Evolutionary conservation across 116 monocot species (phyloP).

Genomic region (Trichopus zeylanicus): DNA sequence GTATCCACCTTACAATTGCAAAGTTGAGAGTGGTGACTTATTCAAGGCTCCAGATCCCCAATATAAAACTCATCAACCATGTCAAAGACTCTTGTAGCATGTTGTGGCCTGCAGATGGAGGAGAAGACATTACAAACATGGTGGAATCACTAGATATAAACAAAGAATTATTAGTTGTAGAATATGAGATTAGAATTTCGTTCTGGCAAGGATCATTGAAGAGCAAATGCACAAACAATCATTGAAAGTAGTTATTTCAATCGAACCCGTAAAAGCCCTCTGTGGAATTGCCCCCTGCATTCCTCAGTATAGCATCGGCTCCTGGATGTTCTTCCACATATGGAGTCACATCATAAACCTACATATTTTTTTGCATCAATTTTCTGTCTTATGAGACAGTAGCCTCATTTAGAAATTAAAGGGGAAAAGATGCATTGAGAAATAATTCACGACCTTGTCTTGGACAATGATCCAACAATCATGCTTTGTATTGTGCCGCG

Average conservation of each 20-base stretch:
- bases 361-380: not conserved
- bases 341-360: conserved; percentile 95
- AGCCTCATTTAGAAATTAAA: not conserved
- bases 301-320: conserved; percentile 81
- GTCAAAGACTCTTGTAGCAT: conserved; percentile 83
- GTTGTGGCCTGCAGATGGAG: conserved; percentile 66
- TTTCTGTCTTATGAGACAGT: not conserved
- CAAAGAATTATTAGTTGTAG: too few relatives aligned
- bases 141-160: too few relatives aligned
- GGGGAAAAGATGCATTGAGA: not conserved
- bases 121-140: not conserved
- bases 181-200: not conserved
- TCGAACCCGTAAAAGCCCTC: conserved; percentile 85
- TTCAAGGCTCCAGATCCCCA: conserved; percentile 62
- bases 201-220: not conserved
- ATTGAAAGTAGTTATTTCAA: conserved; percentile 6
- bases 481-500: conserved; percentile 55
- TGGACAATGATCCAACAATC: conserved; percentile 98
- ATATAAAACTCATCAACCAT: conserved; percentile 90
- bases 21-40: not conserved
- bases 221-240: not conserved
- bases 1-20: not conserved
- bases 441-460: conserved; percentile 49
- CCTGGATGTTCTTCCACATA: conserved; percentile 99
- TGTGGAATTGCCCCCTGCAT: conserved; percentile 90